Percentiles rank a stretch among this genome's conserved stretches.
These are phyloP conservation scores for Metarhizium guizhouense DNA, from an alignment of 2,329 filamentous ascomycete species.

Conservation along the genomic window DNA sequence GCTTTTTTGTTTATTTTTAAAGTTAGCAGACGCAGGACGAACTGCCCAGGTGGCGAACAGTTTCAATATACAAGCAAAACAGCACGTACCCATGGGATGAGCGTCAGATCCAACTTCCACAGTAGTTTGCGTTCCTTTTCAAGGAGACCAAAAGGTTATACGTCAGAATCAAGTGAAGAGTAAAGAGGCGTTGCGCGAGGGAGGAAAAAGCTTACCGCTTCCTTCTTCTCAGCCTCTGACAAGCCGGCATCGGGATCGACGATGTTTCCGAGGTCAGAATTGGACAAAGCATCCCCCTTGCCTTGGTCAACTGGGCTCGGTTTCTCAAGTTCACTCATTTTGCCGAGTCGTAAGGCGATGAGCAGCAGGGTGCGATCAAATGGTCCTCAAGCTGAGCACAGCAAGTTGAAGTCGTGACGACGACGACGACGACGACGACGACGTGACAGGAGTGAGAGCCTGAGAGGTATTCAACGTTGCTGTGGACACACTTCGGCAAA, in stretches of 20 bases:
- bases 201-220: slow-evolving; percentile 39
- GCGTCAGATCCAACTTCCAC: slow-evolving; percentile 50
- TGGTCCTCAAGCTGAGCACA: background rate
- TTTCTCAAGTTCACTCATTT: slow-evolving; percentile 26
- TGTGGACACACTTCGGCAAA: background rate
- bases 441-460: background rate
- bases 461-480: background rate
- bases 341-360: slow-evolving; percentile 2
- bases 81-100: slow-evolving; percentile 48
- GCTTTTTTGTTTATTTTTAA: slow-evolving; percentile 21
- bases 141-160: background rate
- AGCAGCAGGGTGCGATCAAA: background rate
- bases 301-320: slow-evolving; percentile 9
- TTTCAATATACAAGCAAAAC: background rate
- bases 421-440: background rate
- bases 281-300: slow-evolving; percentile 18
- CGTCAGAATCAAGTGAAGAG: background rate
- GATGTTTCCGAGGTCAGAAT: slow-evolving; percentile 18
- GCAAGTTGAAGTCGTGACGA: background rate
- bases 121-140: slow-evolving; percentile 51
- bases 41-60: too few relatives aligned
- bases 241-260: slow-evolving; percentile 49
- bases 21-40: too few relatives aligned
- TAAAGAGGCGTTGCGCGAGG: background rate
- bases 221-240: slow-evolving; percentile 51